phyloP scores from a whole-genome alignment of 2,329 filamentous ascomycete genomes.

The Nemania sp. region DNA sequence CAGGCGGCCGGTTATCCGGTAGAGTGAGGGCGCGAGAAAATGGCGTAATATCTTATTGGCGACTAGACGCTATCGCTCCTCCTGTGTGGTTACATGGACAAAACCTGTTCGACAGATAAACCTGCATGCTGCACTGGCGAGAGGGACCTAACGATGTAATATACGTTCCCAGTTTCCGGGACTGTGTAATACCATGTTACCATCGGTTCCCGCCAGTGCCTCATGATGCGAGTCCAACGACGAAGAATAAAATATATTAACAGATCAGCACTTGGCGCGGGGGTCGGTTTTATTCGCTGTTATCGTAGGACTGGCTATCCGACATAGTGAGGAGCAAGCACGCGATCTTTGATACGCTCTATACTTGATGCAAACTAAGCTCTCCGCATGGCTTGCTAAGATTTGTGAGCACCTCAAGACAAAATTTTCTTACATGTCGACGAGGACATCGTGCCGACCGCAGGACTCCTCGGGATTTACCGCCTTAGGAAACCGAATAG shows the following conservation, averaged over 20 bases:
- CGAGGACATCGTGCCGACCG: not conserved
- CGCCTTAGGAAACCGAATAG: not conserved
- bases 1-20: no score
- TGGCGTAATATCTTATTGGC: no score
- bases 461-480: constrained; percentile 11
- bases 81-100: no score
- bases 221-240: not conserved
- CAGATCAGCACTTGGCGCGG: not conserved
- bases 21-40: no score
- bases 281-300: not conserved
- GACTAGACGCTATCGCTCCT: no score
- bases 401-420: not conserved
- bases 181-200: no score
- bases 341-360: not conserved
- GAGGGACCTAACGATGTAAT: no score
- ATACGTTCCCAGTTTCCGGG: no score
- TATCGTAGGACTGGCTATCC: not conserved
- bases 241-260: not conserved
- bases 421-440: not conserved
- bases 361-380: not conserved
- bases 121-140: no score
- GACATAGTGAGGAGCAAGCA: not conserved
- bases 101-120: no score
- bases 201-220: no score
- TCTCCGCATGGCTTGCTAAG: not conserved